These are phyloP conservation scores for Striga hermonthica DNA, from an alignment of 305 asterid species.

Conservation along the genomic window DNA sequence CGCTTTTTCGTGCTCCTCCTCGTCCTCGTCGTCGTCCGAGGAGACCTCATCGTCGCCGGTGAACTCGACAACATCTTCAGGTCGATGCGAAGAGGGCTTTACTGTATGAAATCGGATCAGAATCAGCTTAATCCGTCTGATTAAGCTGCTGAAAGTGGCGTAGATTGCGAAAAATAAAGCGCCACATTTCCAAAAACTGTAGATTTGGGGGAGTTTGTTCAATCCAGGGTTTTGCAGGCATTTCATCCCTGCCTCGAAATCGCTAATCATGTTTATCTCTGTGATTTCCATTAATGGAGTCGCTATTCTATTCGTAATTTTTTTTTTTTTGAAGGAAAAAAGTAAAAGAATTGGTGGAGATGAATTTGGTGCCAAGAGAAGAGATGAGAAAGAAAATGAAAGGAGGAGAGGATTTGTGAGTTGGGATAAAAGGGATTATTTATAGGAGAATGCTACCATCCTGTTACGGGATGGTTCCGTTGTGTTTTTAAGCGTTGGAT, in stretches of 20 bases:
- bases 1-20: slow-evolving; percentile 36
- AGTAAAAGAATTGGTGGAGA: too few species aligned
- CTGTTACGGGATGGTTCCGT: too few species aligned
- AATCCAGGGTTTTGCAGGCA: slow-evolving; percentile 65
- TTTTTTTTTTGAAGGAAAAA: too few species aligned
- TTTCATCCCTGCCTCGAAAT: slow-evolving; percentile 74
- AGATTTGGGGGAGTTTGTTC: slow-evolving; percentile 37
- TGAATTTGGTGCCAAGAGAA: too few species aligned
- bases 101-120: slow-evolving; percentile 43
- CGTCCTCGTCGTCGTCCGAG: slow-evolving; percentile 42
- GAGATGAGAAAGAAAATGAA: too few species aligned
- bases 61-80: slow-evolving; percentile 44
- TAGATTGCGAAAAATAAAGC: slow-evolving; percentile 67
- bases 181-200: slow-evolving; percentile 78
- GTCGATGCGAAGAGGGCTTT: slow-evolving; percentile 43
- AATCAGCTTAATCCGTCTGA: slow-evolving; percentile 51
- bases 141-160: slow-evolving; percentile 66
- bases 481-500: too few species aligned
- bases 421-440: too few species aligned
- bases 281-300: slow-evolving; percentile 51
- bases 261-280: slow-evolving; percentile 58
- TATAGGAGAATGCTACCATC: too few species aligned
- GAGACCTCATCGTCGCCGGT: slow-evolving; percentile 45
- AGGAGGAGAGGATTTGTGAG: too few species aligned
- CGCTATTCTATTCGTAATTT: too few species aligned